A percentile compares a stretch with the other conserved stretches of the same genome.
These are phyloP conservation scores for Sporothrix luriei DNA, from an alignment of 2,329 filamentous ascomycete genomes.

Conservation along the genomic window DNA sequence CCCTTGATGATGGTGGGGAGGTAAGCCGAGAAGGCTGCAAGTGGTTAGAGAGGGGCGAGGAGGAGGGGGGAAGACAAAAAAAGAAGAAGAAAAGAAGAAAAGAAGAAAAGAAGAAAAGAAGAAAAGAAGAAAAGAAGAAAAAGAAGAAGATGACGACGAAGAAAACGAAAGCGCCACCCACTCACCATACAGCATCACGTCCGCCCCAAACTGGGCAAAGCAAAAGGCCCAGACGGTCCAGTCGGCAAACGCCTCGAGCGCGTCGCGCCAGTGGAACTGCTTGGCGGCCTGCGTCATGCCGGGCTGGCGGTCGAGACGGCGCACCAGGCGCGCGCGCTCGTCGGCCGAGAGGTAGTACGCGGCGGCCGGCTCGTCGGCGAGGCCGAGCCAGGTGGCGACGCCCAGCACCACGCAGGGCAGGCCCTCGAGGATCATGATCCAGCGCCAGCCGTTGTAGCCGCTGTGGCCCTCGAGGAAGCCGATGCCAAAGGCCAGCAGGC, in stretches of 20 bases:
- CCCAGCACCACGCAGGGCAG: slow-evolving; percentile 57
- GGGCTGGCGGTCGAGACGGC: slow-evolving; percentile 46
- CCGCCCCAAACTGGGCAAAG: slow-evolving; percentile 69
- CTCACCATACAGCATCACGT: slow-evolving; percentile 70
- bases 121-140: not conserved
- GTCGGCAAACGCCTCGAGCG: slow-evolving; percentile 67
- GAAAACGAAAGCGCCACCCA: no score
- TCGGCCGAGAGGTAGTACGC: slow-evolving; percentile 62
- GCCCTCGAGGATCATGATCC: slow-evolving; percentile 66
- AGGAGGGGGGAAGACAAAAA: no score
- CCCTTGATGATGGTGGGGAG: slow-evolving; percentile 76
- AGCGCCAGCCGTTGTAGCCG: slow-evolving; percentile 70
- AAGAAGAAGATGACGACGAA: no score
- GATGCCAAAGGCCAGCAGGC: slow-evolving; percentile 67
- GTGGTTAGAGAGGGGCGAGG: not conserved
- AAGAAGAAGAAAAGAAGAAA: not conserved
- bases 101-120: not conserved
- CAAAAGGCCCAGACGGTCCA: slow-evolving; percentile 76
- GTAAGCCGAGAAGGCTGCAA: slow-evolving; percentile 65
- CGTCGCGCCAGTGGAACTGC: slow-evolving; percentile 60
- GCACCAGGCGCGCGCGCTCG: slow-evolving; percentile 50
- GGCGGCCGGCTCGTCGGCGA: slow-evolving; percentile 63
- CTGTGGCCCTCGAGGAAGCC: slow-evolving; percentile 67
- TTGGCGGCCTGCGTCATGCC: slow-evolving; percentile 52
- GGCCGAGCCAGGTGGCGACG: slow-evolving; percentile 56